Evolutionary conservation across 2,329 filamentous ascomycete species (phyloP).

Genomic region (Fusarium sp.): DNA sequence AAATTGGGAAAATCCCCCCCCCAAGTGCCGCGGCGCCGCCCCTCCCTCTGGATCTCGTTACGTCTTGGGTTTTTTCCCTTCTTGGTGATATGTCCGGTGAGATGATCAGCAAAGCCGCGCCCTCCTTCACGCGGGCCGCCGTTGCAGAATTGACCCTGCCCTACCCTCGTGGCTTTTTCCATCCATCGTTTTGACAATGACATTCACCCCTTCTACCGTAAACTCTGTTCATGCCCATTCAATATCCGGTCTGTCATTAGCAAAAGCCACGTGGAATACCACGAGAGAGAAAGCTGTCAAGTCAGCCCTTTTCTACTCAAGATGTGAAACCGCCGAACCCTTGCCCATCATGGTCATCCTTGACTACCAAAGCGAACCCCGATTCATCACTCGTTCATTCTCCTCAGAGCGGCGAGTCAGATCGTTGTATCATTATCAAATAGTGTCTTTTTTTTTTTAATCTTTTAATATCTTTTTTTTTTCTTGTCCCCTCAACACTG

Average conservation of each 20-base stretch:
- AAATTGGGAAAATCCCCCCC: not conserved
- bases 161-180: not conserved
- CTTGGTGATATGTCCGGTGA: not conserved
- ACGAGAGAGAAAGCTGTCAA: not conserved
- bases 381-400: not conserved
- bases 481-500: not conserved
- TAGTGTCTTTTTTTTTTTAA: not conserved
- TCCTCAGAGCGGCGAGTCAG: not conserved
- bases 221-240: constrained; percentile 2
- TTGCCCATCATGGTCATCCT: not conserved
- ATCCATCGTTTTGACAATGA: not conserved
- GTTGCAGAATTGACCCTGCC: not conserved
- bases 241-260: not conserved
- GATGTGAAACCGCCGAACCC: not conserved
- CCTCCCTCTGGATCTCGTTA: not conserved
- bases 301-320: not conserved
- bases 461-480: not conserved
- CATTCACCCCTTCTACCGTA: constrained; percentile 1
- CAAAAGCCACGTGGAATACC: not conserved
- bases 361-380: not conserved
- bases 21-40: not conserved
- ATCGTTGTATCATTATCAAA: not conserved
- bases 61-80: not conserved
- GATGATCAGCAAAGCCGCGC: not conserved
- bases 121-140: constrained; percentile 7